Conservation (phyloP, 208 protist species). For the Porcisia hertigi region DNA sequence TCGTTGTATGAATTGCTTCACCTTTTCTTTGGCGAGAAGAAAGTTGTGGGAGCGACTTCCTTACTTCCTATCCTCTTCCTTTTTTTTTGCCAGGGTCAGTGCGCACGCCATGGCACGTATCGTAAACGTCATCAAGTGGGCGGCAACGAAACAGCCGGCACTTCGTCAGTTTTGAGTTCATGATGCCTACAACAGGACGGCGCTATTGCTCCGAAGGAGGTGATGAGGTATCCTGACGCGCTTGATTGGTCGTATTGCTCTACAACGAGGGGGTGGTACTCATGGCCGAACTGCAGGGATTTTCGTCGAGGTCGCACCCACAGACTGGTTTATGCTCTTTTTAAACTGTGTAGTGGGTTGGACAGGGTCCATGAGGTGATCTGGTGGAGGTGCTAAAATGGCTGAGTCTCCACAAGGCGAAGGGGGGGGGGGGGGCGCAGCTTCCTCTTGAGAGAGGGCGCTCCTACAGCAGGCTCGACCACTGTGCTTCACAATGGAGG, state of each 20-base stretch:
- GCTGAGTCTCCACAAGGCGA: slow-evolving; percentile 65
- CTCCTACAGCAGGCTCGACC: neutral
- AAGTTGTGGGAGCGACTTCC: neutral
- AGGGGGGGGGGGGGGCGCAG: slow-evolving; percentile 94
- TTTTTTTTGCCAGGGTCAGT: neutral
- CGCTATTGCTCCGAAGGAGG: slow-evolving; percentile 77
- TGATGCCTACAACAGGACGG: slow-evolving; percentile 90
- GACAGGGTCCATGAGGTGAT: slow-evolving; percentile 88
- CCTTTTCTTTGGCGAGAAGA: neutral
- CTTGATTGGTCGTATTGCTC: slow-evolving; percentile 90
- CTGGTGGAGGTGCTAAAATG: slow-evolving; percentile 53
- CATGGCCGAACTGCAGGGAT: slow-evolving; percentile 75
- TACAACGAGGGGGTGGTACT: slow-evolving; percentile 91
- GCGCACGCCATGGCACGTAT: slow-evolving; percentile 52
- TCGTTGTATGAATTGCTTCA: neutral
- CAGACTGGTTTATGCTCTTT: slow-evolving; percentile 67
- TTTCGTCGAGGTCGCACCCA: slow-evolving; percentile 78
- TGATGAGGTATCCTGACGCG: slow-evolving; percentile 78
- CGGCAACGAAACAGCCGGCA: slow-evolving; percentile 31
- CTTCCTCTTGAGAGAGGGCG: slow-evolving; percentile 56
- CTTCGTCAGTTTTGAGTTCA: slow-evolving; percentile 94
- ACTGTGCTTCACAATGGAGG: neutral
- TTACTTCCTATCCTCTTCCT: neutral
- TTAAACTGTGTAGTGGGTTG: slow-evolving; percentile 94
- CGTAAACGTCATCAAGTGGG: slow-evolving; percentile 83